These are phyloP conservation scores for Davidsoniella virescens DNA, from an alignment of 2,329 filamentous ascomycete species.

Conservation along the genomic window DNA sequence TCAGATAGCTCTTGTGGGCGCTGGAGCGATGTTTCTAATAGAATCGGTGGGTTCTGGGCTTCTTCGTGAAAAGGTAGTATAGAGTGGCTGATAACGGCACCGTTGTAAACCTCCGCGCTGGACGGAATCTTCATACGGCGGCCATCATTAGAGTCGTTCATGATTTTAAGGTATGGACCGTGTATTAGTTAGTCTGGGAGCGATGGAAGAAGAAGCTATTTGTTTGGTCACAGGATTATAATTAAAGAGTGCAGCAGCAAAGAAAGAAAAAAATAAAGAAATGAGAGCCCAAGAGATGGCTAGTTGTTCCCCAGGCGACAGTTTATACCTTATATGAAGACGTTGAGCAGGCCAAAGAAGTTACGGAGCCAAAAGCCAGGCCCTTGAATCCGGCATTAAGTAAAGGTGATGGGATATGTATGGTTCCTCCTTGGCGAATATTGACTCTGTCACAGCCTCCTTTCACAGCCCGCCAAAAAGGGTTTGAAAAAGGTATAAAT, in stretches of 20 bases:
- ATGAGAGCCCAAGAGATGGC: not conserved
- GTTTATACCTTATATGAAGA: too few relatives aligned
- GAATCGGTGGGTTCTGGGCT: conserved; percentile 64
- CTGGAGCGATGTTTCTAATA: conserved; percentile 74
- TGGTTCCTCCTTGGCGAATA: too few relatives aligned
- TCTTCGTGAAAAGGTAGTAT: conserved; percentile 28
- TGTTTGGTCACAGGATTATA: not conserved
- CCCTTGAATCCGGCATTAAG: too few relatives aligned
- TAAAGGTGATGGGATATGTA: too few relatives aligned
- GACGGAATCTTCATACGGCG: conserved; percentile 7
- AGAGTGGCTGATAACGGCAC: conserved; percentile 6
- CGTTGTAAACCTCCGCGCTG: conserved; percentile 3
- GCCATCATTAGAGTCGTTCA: not conserved
- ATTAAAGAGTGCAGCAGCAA: not conserved
- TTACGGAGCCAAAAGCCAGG: too few relatives aligned
- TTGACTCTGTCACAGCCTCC: too few relatives aligned
- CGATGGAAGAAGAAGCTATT: too few relatives aligned
- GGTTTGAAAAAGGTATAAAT: too few relatives aligned
- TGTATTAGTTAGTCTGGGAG: too few relatives aligned
- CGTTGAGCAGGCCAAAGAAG: too few relatives aligned
- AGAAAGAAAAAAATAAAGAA: not conserved
- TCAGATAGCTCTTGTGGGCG: conserved; percentile 64
- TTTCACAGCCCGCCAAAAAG: too few relatives aligned
- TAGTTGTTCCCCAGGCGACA: too few relatives aligned
- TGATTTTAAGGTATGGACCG: not conserved